Evolutionary conservation across 106 monocot species (phyloP).

Genomic region (Dactylorhiza incarnata): DNA sequence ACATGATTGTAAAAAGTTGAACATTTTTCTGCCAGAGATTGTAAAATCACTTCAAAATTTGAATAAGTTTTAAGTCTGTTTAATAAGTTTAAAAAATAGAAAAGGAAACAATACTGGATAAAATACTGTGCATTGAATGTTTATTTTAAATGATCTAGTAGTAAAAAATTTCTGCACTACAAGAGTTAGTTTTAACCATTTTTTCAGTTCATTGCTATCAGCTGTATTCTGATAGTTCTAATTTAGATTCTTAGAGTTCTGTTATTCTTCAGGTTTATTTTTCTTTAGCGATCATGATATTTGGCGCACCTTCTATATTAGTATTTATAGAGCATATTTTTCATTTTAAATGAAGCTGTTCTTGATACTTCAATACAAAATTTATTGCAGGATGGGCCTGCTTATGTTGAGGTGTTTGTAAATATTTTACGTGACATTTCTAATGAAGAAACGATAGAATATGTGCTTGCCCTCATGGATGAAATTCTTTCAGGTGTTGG

Average conservation of each 20-base stretch:
- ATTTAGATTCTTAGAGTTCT: no score
- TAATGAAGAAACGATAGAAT: conserved; percentile 89
- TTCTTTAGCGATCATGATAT: not conserved
- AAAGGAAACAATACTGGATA: no score
- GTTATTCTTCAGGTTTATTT: not conserved
- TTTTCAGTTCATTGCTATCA: not conserved
- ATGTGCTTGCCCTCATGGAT: conserved; percentile 95
- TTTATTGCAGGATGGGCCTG: conserved; percentile 72
- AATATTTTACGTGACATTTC: conserved; percentile 74
- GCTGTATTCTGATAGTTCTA: not conserved
- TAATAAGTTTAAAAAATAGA: not conserved
- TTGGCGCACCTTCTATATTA: not conserved
- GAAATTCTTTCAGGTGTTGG: conserved; percentile 74
- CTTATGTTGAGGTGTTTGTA: conserved; percentile 69
- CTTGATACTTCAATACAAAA: not conserved
- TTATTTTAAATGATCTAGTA: no score
- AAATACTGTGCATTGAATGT: no score
- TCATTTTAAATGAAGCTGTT: not conserved
- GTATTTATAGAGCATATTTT: not conserved
- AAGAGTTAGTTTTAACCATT: not conserved
- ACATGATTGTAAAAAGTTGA: no score
- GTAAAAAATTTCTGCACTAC: not conserved
- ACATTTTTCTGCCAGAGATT: no score
- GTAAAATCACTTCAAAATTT: no score
- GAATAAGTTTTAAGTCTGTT: not conserved